Conservation (phyloP, 768 basidiomycete species). For the Psilocybe sp. region DNA sequence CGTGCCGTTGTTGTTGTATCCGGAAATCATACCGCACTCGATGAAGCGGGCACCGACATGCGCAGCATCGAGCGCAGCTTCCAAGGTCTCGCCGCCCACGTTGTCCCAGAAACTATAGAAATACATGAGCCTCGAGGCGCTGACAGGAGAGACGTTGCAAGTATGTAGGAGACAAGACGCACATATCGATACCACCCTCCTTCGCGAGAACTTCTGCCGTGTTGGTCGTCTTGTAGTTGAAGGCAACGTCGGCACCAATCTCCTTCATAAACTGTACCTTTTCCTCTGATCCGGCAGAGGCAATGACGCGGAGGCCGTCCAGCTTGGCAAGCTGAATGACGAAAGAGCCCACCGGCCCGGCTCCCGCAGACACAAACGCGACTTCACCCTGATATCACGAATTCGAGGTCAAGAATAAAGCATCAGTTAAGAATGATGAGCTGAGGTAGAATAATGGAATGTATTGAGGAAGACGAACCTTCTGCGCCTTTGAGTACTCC, state of each 20-base stretch:
- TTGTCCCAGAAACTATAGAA: constrained; percentile 46
- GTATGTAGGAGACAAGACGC: constrained; percentile 10
- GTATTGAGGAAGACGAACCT: constrained; percentile 18
- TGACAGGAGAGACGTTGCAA: not conserved
- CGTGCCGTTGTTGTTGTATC: constrained; percentile 29
- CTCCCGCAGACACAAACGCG: constrained; percentile 39
- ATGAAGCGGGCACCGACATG: constrained; percentile 47
- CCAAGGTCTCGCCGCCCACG: constrained; percentile 60
- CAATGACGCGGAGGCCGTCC: constrained; percentile 61
- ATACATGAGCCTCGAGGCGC: not conserved
- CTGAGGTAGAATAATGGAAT: not conserved
- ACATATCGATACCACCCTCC: constrained; percentile 50
- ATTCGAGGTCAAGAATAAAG: not conserved
- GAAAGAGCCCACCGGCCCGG: constrained; percentile 24
- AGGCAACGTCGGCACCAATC: constrained; percentile 62
- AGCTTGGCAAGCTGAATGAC: constrained; percentile 50
- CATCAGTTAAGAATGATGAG: no score
- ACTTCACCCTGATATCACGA: constrained; percentile 30
- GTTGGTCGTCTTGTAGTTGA: constrained; percentile 67
- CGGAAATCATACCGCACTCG: constrained; percentile 41
- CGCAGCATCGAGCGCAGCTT: constrained; percentile 48
- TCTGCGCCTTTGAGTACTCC: constrained; percentile 34
- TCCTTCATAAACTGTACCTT: constrained; percentile 61
- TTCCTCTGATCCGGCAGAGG: constrained; percentile 66
- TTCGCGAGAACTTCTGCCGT: constrained; percentile 48